Evolutionary conservation across 805 yeast genomes (phyloP), one percentile per base, ranked within the genome.

Genomic region (Yamadazyma sp.): DNA sequence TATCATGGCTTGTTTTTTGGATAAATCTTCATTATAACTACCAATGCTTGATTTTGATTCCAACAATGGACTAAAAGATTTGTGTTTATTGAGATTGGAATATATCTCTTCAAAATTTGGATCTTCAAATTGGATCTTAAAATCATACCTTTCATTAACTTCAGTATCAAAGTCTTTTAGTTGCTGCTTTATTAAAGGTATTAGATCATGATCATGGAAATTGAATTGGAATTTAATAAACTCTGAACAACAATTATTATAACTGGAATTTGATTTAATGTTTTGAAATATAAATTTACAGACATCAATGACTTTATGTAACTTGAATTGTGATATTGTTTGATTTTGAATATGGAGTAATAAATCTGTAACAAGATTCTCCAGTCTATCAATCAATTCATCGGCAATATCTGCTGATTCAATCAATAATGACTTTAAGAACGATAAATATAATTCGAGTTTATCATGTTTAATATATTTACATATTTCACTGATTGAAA

Each of bases 1-100:
- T 11, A 75, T 50, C 10, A 43, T 32, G 16, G 40, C 47, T 16
- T 61, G 63, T 23, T 54, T 58, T 15, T 53, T 52, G 11, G 38
- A 7, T 9, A 38, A 20, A 20, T 34, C 30, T 10, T 36, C 8
- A 13, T 26, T 19, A 11, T 25, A 35, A 5, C 16, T 7, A 4
- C 19, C 11, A 15, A 3, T 27, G 12, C 7, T 14, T 12, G 30
- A 11, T 17, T 29, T 7, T 12, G 15, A 8, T 27, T 20, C 7
- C 27, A 8, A 12, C 27, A 25, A 25, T 25, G 8, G 27, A 8
- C 13, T 23, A 7, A 33, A 33, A 8, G 28, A 14, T 22, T 22
- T 27, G 16, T 29, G 13, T 12, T 23, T 6, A 3, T 22, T 15
- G 3, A n/a, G n/a, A n/a, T n/a, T n/a, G n/a, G n/a, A n/a, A n/a